These are phyloP conservation scores for Dictyostelium purpureum DNA, from an alignment of 78 protist genomes.

Conservation along the genomic window DNA sequence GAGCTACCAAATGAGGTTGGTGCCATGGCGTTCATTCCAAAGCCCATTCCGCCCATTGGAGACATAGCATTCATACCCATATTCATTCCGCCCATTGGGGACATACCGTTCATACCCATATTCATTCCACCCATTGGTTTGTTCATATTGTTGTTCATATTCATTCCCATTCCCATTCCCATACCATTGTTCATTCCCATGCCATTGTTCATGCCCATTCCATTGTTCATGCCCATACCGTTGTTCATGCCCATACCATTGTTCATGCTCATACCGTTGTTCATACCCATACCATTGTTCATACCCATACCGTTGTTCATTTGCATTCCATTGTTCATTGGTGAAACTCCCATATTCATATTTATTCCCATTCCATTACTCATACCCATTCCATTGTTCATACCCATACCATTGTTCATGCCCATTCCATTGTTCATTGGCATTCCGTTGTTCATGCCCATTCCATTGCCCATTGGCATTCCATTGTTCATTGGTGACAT, in stretches of 20 bases:
- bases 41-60: slow-evolving; percentile 14
- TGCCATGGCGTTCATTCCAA: not conserved
- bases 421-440: not conserved
- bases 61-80: slow-evolving; percentile 20
- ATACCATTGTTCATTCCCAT: not conserved
- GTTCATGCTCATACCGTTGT: not conserved
- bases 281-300: not conserved
- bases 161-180: not conserved
- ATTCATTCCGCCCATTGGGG: slow-evolving; percentile 21
- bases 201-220: not conserved
- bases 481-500: not conserved
- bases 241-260: not conserved
- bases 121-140: not conserved
- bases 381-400: not conserved
- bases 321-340: not conserved
- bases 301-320: not conserved
- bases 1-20: not conserved
- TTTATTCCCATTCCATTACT: not conserved
- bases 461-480: slow-evolving; percentile 3
- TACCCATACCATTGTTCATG: not conserved
- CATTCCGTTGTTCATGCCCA: slow-evolving; percentile 16
- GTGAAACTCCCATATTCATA: not conserved
- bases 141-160: not conserved
- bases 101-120: not conserved
- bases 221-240: slow-evolving; percentile 29